Conservation (phyloP, 1,139 yeast genomes). For the Arxiozyma telluris region DNA sequence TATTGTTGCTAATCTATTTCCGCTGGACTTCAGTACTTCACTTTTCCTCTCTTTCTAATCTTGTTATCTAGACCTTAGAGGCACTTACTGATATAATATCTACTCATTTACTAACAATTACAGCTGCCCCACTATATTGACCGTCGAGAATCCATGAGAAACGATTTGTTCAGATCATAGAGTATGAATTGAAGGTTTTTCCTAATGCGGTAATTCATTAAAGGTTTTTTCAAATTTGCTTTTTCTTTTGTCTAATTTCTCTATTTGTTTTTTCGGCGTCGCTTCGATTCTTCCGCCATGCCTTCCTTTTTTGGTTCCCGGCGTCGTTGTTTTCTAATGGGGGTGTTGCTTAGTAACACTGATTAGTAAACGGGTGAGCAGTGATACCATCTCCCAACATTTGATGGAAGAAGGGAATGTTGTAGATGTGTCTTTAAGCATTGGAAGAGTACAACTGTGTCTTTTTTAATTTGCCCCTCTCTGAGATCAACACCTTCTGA, state of each 20-base stretch:
- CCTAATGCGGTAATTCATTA: constrained; percentile 1
- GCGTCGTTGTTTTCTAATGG: background rate
- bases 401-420: too few relatives aligned
- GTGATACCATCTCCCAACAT: too few relatives aligned
- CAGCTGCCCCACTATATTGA: background rate
- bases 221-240: too few relatives aligned
- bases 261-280: background rate
- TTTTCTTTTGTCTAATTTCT: too few relatives aligned
- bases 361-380: background rate
- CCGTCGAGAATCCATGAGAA: background rate
- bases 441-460: too few relatives aligned
- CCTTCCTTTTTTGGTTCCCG: background rate
- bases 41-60: background rate
- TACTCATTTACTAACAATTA: background rate
- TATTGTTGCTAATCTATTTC: too few relatives aligned
- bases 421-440: too few relatives aligned
- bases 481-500: too few relatives aligned
- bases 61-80: too few relatives aligned
- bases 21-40: too few relatives aligned
- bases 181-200: background rate
- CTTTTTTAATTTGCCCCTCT: too few relatives aligned
- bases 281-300: background rate
- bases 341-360: background rate
- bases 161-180: background rate
- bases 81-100: background rate